Base-by-base conservation (phyloP, 495 filamentous ascomycete genomes). In the Alectoria sarmentosa region DNA sequence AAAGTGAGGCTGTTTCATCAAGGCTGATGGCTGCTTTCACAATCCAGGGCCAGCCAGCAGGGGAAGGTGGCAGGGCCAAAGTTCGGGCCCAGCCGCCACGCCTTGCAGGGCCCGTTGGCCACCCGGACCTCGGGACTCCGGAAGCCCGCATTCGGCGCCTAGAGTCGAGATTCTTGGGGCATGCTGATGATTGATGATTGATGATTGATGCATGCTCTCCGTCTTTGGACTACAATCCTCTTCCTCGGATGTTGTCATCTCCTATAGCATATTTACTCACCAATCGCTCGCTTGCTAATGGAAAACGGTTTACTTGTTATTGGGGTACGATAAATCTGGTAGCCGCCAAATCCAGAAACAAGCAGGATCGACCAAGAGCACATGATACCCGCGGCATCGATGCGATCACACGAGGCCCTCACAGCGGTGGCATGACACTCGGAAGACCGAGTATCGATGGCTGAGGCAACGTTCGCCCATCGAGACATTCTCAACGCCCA, bases 111-210 rank as follows among this genome's bases (percentile, higher is more conserved):
- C 26, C 10, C 17, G 28, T 30, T 44, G 41, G 28, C 49, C 49
- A 54, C 49, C 49, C 49, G n/a, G n/a, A n/a, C n/a, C n/a, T n/a
- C n/a, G n/a, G n/a, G n/a, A n/a, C n/a, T n/a, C n/a, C n/a, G 49
- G 30, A 55, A 55, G 49, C 7, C 30, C 17, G 52, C 52, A 55
- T 8, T 55, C n/a, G 34, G 52, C 52, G 52, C 52, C 52, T 55
- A 55, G 21, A 55, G 17, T 21, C 21, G 30, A 8, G 2, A 30
- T 52, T 30, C 26, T 52, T 30, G 23, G 23, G 4, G 13, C n/a
- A n/a, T n/a, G n/a, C n/a, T n/a, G n/a, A n/a, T n/a, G n/a, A n/a
- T n/a, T n/a, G n/a, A n/a, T n/a, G n/a, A n/a, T n/a, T n/a, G n/a
- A n/a, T n/a, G n/a, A n/a, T n/a, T n/a, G n/a, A n/a, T n/a, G 49